Evolutionary conservation across 2,329 filamentous ascomycete genomes (phyloP).

Genomic region (Arthrobotrys pseudoclavata): DNA sequence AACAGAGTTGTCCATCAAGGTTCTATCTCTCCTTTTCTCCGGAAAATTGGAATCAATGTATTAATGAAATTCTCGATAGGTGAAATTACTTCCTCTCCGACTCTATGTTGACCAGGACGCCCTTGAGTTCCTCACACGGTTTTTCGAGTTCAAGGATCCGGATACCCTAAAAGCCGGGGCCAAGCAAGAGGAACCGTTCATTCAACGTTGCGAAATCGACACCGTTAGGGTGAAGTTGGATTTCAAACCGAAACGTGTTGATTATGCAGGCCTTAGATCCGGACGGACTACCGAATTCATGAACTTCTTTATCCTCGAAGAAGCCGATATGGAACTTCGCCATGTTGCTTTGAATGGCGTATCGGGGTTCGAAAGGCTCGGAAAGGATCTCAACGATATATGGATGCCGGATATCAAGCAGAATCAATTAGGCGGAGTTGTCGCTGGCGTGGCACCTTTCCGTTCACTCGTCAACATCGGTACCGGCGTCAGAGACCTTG

Average conservation of each 20-base stretch:
- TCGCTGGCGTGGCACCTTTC: slow-evolving; percentile 91
- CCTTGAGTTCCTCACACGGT: slow-evolving; percentile 94
- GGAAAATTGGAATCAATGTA: neutral
- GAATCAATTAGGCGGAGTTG: slow-evolving; percentile 88
- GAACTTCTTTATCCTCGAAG: slow-evolving; percentile 96
- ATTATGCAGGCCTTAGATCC: slow-evolving; percentile 91
- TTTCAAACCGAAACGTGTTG: slow-evolving; percentile 98
- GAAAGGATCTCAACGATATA: slow-evolving; percentile 90
- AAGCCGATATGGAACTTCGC: slow-evolving; percentile 84
- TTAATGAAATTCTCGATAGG: slow-evolving; percentile 65
- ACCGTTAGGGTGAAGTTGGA: slow-evolving; percentile 87
- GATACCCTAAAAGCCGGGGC: slow-evolving; percentile 64
- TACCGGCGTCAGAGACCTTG: slow-evolving; percentile 84
- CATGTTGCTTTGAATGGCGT: slow-evolving; percentile 95
- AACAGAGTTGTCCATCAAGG: slow-evolving; percentile 87
- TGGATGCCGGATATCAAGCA: slow-evolving; percentile 94
- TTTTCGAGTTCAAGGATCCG: slow-evolving; percentile 97
- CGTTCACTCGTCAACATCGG: slow-evolving; percentile 91
- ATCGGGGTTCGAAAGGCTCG: slow-evolving; percentile 88
- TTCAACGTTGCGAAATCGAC: slow-evolving; percentile 90
- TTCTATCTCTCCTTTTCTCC: slow-evolving; percentile 63
- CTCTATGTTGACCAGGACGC: slow-evolving; percentile 98
- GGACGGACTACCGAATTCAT: slow-evolving; percentile 97
- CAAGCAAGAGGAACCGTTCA: slow-evolving; percentile 81
- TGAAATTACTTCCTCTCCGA: slow-evolving; percentile 83